phyloP scores from a whole-genome alignment of 768 basidiomycete species.

The Mycena vulgaris region DNA sequence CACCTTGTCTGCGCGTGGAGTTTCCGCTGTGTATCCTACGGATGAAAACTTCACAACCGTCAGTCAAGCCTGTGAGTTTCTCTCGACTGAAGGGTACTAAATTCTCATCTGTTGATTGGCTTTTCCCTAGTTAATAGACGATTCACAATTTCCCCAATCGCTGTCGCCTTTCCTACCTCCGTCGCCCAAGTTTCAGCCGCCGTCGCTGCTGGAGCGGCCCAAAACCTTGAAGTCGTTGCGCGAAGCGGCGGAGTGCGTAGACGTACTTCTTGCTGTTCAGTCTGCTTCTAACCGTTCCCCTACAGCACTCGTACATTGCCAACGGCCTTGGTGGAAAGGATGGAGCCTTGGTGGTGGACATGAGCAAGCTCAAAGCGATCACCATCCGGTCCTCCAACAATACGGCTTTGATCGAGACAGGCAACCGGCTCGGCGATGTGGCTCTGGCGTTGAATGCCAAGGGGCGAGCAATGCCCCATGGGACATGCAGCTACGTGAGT shows the following conservation, averaged over 20 bases:
- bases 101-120: conserved; percentile 9
- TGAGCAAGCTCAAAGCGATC: conserved; percentile 58
- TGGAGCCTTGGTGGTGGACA: conserved; percentile 62
- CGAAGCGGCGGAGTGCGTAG: conserved; percentile 60
- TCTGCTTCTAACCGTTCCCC: conserved; percentile 4
- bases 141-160: conserved; percentile 55
- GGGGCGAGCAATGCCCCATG: conserved; percentile 66
- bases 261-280: neutral
- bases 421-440: conserved; percentile 64
- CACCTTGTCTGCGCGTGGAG: conserved; percentile 26
- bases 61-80: conserved; percentile 28
- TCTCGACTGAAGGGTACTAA: conserved; percentile 13
- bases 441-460: conserved; percentile 56
- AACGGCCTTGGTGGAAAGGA: conserved; percentile 64
- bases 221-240: conserved; percentile 57
- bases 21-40: conserved; percentile 26
- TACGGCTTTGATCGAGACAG: conserved; percentile 59
- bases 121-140: conserved; percentile 54
- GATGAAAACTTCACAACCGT: conserved; percentile 25
- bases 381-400: conserved; percentile 50
- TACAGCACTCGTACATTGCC: conserved; percentile 65
- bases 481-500: conserved; percentile 63
- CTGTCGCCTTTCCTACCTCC: conserved; percentile 53
- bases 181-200: conserved; percentile 54
- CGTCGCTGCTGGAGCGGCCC: conserved; percentile 50